Evolutionary conservation across 345 rosid genomes (phyloP).

Genomic region (Hevea brasiliensis): DNA sequence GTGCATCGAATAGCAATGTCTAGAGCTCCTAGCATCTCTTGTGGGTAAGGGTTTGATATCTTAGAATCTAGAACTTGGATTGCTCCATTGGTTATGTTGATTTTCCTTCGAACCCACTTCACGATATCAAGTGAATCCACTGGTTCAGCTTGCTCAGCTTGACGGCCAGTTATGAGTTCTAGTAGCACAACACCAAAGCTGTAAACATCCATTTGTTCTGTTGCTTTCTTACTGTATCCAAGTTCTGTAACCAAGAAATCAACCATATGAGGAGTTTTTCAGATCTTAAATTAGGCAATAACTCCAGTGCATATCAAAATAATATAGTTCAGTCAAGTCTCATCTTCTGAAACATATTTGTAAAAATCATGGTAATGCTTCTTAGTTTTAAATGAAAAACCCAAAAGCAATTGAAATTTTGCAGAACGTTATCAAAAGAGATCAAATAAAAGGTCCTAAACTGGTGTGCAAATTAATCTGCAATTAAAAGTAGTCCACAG

Average conservation of each 20-base stretch:
- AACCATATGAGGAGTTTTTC: neutral
- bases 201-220: conserved; percentile 84
- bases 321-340: neutral
- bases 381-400: neutral
- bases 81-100: conserved; percentile 76
- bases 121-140: conserved; percentile 60
- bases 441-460: too few species aligned
- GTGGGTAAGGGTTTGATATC: conserved; percentile 44
- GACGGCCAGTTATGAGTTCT: conserved; percentile 77
- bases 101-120: conserved; percentile 87
- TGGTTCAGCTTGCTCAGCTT: conserved; percentile 51
- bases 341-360: too few species aligned
- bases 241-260: conserved; percentile 53
- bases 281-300: neutral
- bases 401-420: neutral
- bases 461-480: too few species aligned
- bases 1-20: conserved; percentile 77
- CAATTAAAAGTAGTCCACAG: too few species aligned
- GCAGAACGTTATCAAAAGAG: too few species aligned
- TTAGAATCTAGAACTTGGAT: conserved; percentile 67
- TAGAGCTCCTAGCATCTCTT: conserved; percentile 68
- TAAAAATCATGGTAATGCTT: neutral
- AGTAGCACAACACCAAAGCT: conserved; percentile 82
- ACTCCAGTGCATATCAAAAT: neutral
- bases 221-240: conserved; percentile 72